Evolutionary conservation across 306 rosid species (phyloP), one percentile per base, ranked within the genome.

Genomic region (Acmispon strigosus): DNA sequence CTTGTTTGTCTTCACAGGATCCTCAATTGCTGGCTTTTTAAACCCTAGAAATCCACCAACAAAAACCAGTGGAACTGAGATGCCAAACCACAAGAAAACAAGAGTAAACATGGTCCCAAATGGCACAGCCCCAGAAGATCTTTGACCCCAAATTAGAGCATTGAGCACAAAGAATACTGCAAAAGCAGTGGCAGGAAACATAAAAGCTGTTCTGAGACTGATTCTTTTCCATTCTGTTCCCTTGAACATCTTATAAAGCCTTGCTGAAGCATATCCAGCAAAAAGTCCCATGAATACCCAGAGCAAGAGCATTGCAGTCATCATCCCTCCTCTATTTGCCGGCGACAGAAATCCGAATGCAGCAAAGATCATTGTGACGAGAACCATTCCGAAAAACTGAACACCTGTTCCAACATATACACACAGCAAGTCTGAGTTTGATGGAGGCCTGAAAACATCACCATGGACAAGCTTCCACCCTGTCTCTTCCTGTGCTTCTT

Each of bases 391-490:
- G 2, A 61, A 73, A 19, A 73, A 73, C 70, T 73, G 77, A 61
- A 61, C 70, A 19, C 70, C 77, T n/a, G 77, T 72, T 50, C 77
- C 77, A n/a, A 72, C 70, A 61, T 73, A 73, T 10, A 61, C 42
- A 20, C 70, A 73, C 0, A 73, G 44, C 39, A 73, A 61, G 13
- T 73, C 62, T 49, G 70, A 50, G 70, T 73, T 61, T 36, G 43
- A n/a, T 50, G 77, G 77, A 49, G 62, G 70, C 69, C 77, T 61
- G 52, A 73, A 73, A 10, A 73, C 77, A 61, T 73, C 77, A 0
- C 77, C 77, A 50, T 73, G 77, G 9, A 73, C 70, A 18, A 73
- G 70, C 17, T 73, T 73, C 77, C 77, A 73, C 36, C 77, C 77
- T 37, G 70, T 49, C 70, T 73, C 70, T 73, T 59, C 68, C 45